These are phyloP conservation scores for Paramarasmius palmivorus DNA, from an alignment of 1,284 basidiomycete genomes.

Conservation along the genomic window DNA sequence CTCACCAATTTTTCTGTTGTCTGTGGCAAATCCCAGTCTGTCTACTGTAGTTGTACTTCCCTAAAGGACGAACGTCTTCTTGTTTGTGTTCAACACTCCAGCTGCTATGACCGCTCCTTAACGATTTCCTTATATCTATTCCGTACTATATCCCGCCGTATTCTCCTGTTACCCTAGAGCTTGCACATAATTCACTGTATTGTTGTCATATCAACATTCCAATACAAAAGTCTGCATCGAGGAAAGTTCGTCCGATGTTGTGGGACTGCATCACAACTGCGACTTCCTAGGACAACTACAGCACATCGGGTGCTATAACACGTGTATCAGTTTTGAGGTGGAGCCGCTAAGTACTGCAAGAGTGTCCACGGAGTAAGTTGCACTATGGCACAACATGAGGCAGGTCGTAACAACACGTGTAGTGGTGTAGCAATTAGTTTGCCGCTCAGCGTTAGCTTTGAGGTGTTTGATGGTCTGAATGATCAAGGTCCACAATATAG, in stretches of 20 bases:
- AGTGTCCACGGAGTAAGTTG: too few species aligned
- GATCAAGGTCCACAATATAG: too few species aligned
- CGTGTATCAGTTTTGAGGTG: too few species aligned
- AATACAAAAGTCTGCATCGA: neutral
- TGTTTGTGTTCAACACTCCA: neutral
- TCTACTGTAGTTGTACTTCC: constrained; percentile 4
- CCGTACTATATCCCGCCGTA: neutral
- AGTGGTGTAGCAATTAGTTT: too few species aligned
- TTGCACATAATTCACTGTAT: neutral
- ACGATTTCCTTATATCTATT: neutral
- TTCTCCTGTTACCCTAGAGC: neutral
- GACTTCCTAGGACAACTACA: too few species aligned
- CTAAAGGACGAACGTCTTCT: neutral
- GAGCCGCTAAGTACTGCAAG: too few species aligned
- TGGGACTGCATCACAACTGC: too few species aligned
- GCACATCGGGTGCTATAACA: too few species aligned
- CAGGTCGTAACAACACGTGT: too few species aligned
- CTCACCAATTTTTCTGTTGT: neutral
- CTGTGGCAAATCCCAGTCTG: constrained; percentile 5
- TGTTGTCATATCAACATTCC: neutral
- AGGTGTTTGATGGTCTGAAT: too few species aligned
- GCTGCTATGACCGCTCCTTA: constrained; percentile 1
- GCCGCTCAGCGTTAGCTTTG: too few species aligned
- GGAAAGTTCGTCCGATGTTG: neutral
- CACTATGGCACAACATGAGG: too few species aligned